phyloP scores from a whole-genome alignment of 148 eudicot species.

The Spergularia marina region DNA sequence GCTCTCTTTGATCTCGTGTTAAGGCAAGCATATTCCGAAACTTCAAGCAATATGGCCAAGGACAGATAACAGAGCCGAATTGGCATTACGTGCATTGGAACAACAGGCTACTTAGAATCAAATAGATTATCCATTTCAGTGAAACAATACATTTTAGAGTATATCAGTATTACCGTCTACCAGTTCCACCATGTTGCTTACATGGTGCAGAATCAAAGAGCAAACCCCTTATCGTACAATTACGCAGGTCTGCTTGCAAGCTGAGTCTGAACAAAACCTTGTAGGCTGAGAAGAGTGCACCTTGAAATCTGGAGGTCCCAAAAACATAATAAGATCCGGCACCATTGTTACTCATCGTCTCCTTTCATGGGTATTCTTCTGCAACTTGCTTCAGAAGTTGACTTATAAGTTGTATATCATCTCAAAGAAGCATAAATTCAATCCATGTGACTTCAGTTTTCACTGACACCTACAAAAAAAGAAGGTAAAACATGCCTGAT shows the following conservation, averaged over 20 bases:
- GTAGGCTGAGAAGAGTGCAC: too few relatives aligned
- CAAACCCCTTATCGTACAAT: background rate
- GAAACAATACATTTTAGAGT: background rate
- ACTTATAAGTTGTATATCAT: conserved; percentile 88
- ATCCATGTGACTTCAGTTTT: conserved; percentile 96
- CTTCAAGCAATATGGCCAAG: too few relatives aligned
- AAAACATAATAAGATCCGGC: too few relatives aligned
- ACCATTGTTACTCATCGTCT: too few relatives aligned
- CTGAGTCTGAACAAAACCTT: too few relatives aligned
- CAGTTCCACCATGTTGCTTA: background rate
- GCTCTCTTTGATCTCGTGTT: too few relatives aligned
- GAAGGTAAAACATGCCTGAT: background rate
- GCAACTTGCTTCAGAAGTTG: conserved; percentile 94
- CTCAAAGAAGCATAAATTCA: conserved; percentile 85
- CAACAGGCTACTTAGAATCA: background rate
- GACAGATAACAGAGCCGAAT: too few relatives aligned
- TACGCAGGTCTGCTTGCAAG: background rate
- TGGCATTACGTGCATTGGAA: too few relatives aligned
- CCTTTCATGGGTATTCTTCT: conserved; percentile 98
- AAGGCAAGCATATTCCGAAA: too few relatives aligned
- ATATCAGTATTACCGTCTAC: background rate
- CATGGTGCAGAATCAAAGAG: background rate
- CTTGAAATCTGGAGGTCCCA: too few relatives aligned
- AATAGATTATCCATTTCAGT: background rate
- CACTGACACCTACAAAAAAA: conserved; percentile 69